Conservation (phyloP, 1,284 basidiomycete species). For the Malassezia cuniculi region DNA sequence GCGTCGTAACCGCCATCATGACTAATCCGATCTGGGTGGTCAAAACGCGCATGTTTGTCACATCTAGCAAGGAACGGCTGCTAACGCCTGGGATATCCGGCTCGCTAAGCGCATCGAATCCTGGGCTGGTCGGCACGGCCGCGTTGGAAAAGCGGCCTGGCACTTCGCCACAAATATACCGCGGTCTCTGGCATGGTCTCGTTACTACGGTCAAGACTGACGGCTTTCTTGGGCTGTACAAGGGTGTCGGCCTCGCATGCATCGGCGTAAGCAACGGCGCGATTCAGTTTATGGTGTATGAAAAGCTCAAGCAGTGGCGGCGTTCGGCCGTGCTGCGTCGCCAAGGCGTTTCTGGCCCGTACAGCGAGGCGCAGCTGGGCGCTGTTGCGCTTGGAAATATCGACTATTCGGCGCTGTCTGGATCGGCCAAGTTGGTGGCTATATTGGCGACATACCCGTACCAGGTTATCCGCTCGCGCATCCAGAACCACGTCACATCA, state of each 20-base stretch:
- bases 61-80: conserved; percentile 48
- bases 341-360: not conserved
- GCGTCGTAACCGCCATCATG: conserved; percentile 75
- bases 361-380: too few relatives aligned
- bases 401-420: conserved; percentile 84
- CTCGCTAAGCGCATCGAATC: conserved; percentile 4
- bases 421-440: conserved; percentile 73
- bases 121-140: conserved; percentile 7
- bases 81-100: conserved; percentile 6
- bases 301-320: conserved; percentile 80
- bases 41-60: conserved; percentile 93
- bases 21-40: conserved; percentile 99
- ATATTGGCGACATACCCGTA: conserved; percentile 85
- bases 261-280: conserved; percentile 91
- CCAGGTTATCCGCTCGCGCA: conserved; percentile 84
- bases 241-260: conserved; percentile 74
- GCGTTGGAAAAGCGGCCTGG: not conserved
- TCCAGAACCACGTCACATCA: conserved; percentile 52
- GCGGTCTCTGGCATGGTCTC: conserved; percentile 30
- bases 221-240: conserved; percentile 68
- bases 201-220: conserved; percentile 46
- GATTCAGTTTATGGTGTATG: conserved; percentile 90
- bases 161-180: conserved; percentile 18
- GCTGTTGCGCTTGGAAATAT: conserved; percentile 59
- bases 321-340: conserved; percentile 40